phyloP scores from a whole-genome alignment of 192 early-diverging fungal genomes.

The Dissophora ornata region DNA sequence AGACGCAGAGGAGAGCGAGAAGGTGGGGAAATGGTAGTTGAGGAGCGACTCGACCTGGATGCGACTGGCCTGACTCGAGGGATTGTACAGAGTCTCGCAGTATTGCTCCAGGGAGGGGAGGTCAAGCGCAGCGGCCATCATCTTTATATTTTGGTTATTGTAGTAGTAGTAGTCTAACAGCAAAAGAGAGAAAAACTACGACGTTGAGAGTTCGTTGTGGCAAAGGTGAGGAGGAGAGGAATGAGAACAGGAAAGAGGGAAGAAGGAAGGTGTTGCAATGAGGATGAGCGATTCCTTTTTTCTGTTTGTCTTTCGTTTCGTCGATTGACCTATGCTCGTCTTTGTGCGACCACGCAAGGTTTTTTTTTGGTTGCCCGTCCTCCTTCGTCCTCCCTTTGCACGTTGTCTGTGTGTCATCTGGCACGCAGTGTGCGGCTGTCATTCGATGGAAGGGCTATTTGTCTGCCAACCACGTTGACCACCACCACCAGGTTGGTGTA shows the following conservation, averaged over 20 bases:
- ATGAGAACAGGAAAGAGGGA: slow-evolving; percentile 1
- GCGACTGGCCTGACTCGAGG: slow-evolving; percentile 67
- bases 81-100: slow-evolving; percentile 75
- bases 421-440: neutral
- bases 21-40: slow-evolving; percentile 86
- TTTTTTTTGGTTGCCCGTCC: slow-evolving; percentile 4
- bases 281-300: slow-evolving; percentile 1
- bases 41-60: slow-evolving; percentile 76
- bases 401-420: neutral
- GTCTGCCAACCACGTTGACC: too few relatives aligned
- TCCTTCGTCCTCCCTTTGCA: neutral
- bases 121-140: slow-evolving; percentile 53
- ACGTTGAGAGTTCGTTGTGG: neutral
- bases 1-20: slow-evolving; percentile 68
- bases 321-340: neutral
- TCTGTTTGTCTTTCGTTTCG: neutral
- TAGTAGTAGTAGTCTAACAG: neutral
- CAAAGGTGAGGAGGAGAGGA: neutral
- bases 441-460: neutral
- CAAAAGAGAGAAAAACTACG: neutral
- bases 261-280: neutral
- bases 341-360: slow-evolving; percentile 29
- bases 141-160: neutral
- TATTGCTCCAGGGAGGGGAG: slow-evolving; percentile 56
- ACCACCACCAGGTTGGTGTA: too few relatives aligned